Evolutionary conservation across 1,139 yeast species (phyloP).

Genomic region (Lodderomyces metapsilosis): DNA sequence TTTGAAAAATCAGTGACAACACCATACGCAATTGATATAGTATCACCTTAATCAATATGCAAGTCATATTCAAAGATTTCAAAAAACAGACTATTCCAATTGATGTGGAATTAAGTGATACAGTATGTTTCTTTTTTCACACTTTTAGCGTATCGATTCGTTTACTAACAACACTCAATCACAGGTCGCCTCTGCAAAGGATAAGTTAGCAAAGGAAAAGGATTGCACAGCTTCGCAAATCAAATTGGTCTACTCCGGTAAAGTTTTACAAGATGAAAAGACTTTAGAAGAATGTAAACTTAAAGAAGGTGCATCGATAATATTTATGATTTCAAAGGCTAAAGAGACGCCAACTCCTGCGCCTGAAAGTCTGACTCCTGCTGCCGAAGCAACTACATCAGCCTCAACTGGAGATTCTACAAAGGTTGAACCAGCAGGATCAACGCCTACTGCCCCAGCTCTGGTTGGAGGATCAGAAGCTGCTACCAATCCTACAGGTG

Average conservation of each 20-base stretch:
- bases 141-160: too few species aligned
- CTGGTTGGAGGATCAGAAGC: slow-evolving; percentile 10
- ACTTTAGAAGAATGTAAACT: slow-evolving; percentile 69
- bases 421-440: slow-evolving; percentile 16
- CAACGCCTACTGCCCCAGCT: slow-evolving; percentile 17
- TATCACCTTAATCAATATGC: slow-evolving; percentile 45
- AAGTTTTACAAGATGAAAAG: slow-evolving; percentile 83
- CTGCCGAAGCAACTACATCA: slow-evolving; percentile 16
- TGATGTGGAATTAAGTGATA: slow-evolving; percentile 68
- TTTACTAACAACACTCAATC: slow-evolving; percentile 3
- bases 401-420: slow-evolving; percentile 21
- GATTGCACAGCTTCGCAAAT: slow-evolving; percentile 73
- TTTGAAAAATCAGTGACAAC: too few species aligned
- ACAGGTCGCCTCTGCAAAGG: slow-evolving; percentile 69
- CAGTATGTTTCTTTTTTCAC: slow-evolving; percentile 44
- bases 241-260: slow-evolving; percentile 90
- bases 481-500: too few species aligned
- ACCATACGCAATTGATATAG: too few species aligned
- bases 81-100: slow-evolving; percentile 85
- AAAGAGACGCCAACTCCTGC: slow-evolving; percentile 32
- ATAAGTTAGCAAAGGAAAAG: slow-evolving; percentile 65
- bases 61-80: slow-evolving; percentile 83
- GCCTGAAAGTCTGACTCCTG: slow-evolving; percentile 8
- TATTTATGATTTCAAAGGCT: slow-evolving; percentile 77
- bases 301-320: slow-evolving; percentile 87